Evolutionary conservation across 805 yeast genomes (phyloP), one percentile per base, ranked within the genome.

Genomic region (Candida corydali): DNA sequence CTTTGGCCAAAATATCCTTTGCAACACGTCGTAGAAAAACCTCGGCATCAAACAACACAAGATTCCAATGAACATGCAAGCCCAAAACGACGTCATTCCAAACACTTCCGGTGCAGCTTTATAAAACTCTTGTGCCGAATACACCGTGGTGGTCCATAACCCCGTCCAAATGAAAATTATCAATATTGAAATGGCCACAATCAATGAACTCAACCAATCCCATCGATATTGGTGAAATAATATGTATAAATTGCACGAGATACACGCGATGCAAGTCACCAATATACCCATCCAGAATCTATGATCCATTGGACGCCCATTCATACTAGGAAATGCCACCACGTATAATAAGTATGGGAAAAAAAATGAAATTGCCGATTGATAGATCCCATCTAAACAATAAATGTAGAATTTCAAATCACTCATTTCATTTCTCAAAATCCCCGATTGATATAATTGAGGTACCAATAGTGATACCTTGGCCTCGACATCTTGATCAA

Each of bases 401-500:
- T 85, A 85, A 71, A 74, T 70, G 64, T 76, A 70, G 45, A 85
- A 85, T 53, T 85, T 85, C 31, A 52, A 58, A 54, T 76, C 74
- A 5, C 76, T 74, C 84, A 87, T 85, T 52, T 85, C 94, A 11
- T 63, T 51, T 49, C 93, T 69, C 45, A 80, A 55, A 29, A 85
- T 84, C 55, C 95, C 95, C 26, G 76, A 69, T 37, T 78, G 69
- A 63, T 85, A 85, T 27, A 85, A 57, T 53, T 85, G 86, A 3
- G 95, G 94, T 20, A 82, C 83, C 38, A 81, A 57, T 40, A 85
- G 50, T 6, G 88, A 80, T 23, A 84, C 79, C 28, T 75, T 73
- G 43, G 76, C 86, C 40, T 70, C 70, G 16, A 84, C 89, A 61
- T 85, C 94, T 57, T 85, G 93, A 59, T 85, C 95, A 43, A 85